phyloP scores from a whole-genome alignment of 495 filamentous ascomycete species.

The Xylaria sp. region DNA sequence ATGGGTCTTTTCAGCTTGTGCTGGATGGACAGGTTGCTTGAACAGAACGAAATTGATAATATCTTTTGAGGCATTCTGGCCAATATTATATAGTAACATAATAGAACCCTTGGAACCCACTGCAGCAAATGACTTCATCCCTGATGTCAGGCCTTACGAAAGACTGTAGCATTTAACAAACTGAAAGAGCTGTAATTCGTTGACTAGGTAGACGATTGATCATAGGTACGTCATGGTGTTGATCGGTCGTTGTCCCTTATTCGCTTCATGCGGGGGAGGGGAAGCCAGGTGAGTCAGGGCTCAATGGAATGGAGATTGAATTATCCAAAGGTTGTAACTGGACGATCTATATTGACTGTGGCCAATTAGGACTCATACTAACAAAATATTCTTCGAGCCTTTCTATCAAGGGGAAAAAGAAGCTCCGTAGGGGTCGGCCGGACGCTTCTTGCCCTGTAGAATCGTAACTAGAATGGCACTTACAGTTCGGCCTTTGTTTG shows the following conservation, averaged over 20 bases:
- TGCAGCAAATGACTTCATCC: conserved; percentile 21
- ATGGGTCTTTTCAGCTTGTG: neutral
- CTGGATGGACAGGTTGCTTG: neutral
- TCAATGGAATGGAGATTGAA: conserved; percentile 9
- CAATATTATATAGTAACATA: conserved; percentile 18
- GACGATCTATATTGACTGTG: neutral
- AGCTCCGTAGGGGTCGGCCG: neutral
- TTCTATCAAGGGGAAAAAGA: neutral
- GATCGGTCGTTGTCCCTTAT: conserved; percentile 9
- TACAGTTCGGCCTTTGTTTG: neutral
- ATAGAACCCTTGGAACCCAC: neutral
- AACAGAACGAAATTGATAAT: neutral
- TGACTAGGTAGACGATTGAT: neutral
- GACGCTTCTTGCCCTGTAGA: neutral
- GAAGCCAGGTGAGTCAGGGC: neutral
- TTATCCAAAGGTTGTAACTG: neutral
- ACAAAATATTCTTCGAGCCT: neutral
- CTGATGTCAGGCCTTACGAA: conserved; percentile 18
- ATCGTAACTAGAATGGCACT: neutral
- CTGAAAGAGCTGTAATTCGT: conserved; percentile 16
- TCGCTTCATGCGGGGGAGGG: conserved; percentile 20
- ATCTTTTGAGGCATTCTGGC: neutral
- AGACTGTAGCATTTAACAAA: neutral
- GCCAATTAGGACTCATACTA: neutral
- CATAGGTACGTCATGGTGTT: conserved; percentile 25